phyloP scores from a whole-genome alignment of 2,329 filamentous ascomycete genomes.

The Cytospora schulzeri region DNA sequence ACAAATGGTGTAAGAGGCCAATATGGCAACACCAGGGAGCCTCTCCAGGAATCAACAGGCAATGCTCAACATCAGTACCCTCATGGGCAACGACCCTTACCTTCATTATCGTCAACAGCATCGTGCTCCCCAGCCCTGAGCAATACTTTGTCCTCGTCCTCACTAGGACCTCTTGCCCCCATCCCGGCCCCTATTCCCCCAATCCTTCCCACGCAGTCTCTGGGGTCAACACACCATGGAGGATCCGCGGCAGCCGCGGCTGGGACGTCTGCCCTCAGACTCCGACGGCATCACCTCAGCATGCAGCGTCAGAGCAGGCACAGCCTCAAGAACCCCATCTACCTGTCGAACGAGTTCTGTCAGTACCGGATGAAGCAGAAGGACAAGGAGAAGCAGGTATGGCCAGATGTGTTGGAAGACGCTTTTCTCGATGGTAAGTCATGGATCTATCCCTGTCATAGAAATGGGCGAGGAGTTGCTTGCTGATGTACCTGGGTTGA shows the following conservation, averaged over 20 bases:
- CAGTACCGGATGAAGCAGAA: constrained; percentile 67
- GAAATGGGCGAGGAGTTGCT: not conserved
- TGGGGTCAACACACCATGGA: constrained; percentile 44
- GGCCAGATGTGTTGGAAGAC: constrained; percentile 65
- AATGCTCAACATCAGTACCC: constrained; percentile 49
- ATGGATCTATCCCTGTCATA: not conserved
- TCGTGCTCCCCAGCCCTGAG: constrained; percentile 26
- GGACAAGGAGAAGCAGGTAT: constrained; percentile 63
- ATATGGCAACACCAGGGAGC: constrained; percentile 38
- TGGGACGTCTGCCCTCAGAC: constrained; percentile 30
- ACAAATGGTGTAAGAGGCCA: not conserved
- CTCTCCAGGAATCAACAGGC: constrained; percentile 55
- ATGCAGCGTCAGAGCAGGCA: constrained; percentile 39
- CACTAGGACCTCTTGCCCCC: constrained; percentile 38
- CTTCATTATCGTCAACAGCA: constrained; percentile 21
- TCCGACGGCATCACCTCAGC: constrained; percentile 37
- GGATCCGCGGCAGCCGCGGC: constrained; percentile 5
- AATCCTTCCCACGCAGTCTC: constrained; percentile 53
- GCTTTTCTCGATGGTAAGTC: constrained; percentile 67
- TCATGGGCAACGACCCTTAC: constrained; percentile 20
- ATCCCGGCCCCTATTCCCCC: constrained; percentile 45
- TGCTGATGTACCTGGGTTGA: not conserved
- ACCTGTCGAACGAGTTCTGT: constrained; percentile 63
- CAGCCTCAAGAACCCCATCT: constrained; percentile 57
- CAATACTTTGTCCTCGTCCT: constrained; percentile 4